Evolutionary conservation across 495 filamentous ascomycete genomes (phyloP), one percentile per base, ranked within the genome.

Genomic region (Penicillium fimorum): DNA sequence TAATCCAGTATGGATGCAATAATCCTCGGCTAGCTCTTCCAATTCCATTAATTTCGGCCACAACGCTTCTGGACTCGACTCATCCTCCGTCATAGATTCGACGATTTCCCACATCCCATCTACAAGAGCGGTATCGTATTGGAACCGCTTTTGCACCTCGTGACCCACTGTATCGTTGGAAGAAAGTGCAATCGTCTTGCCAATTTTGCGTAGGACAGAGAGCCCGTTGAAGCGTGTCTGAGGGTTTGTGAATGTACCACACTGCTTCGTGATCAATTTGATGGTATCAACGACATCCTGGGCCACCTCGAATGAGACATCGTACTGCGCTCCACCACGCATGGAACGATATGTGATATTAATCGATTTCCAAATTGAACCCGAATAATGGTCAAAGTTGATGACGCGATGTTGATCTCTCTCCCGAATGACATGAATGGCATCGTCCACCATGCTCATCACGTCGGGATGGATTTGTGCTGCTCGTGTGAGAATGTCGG

Each of bases 191-290:
- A 64, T 60, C 3, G 50, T 62, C 55, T 64, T 62, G 12, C 61
- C 64, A 20, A 64, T 64, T 42, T 64, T 64, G 29, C 56, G 52
- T 1, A 62, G 51, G 12, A 56, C 56, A 2, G 53, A 59, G 3
- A 67, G 47, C 4, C 55, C 64, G 51, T 64, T 67, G 9, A 46
- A 24, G 1, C 61, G 58, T 4, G 58, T 64, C 18, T 49, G 27
- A 6, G 58, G 44, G 33, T 51, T 54, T 12, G 47, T n/a, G 15
- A 41, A 6, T 3, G 24, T 25, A 30, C 50, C 56, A 50, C 63
- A 65, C 12, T 60, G n/a, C 5, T 38, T 11, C 15, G 35, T 22
- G 17, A 65, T 61, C 6, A 5, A 15, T 5, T 11, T 4, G 10
- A 37, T 42, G 17, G 30, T 44, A 43, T 27, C 49, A 11, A 27